Evolutionary conservation across 1,284 basidiomycete species (phyloP).

Genomic region (Ceratobasidium sp.): DNA sequence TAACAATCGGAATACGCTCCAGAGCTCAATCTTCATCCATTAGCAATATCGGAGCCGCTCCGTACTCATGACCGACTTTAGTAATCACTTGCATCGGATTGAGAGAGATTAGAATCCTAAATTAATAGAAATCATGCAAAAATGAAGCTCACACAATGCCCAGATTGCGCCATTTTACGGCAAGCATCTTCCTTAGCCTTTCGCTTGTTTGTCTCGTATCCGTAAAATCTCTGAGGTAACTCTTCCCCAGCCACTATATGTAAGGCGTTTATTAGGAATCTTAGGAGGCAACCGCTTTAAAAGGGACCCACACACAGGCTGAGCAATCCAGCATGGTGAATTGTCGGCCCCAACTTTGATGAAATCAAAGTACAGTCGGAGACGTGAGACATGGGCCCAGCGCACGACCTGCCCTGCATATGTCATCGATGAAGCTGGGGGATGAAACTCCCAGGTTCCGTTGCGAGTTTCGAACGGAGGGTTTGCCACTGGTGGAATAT

Average conservation of each 20-base stretch:
- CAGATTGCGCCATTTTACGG: slow-evolving; percentile 29
- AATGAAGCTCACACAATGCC: slow-evolving; percentile 30
- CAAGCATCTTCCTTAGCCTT: slow-evolving; percentile 33
- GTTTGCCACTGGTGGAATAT: neutral
- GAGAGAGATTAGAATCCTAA: neutral
- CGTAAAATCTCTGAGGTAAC: neutral
- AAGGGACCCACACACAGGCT: slow-evolving; percentile 9
- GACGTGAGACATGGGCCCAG: slow-evolving; percentile 9
- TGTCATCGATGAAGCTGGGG: slow-evolving; percentile 2
- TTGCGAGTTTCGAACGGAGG: slow-evolving; percentile 16
- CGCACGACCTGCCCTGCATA: slow-evolving; percentile 26
- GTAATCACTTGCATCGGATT: neutral
- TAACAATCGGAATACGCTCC: too few relatives aligned
- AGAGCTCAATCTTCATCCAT: too few relatives aligned
- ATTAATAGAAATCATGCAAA: neutral
- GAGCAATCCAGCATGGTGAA: slow-evolving; percentile 30
- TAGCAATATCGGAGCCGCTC: too few relatives aligned
- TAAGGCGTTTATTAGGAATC: neutral
- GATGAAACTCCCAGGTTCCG: slow-evolving; percentile 27
- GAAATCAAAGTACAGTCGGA: slow-evolving; percentile 7
- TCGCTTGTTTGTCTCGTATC: slow-evolving; percentile 22
- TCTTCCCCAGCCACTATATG: slow-evolving; percentile 17
- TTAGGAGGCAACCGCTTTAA: neutral
- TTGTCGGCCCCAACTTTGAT: slow-evolving; percentile 11
- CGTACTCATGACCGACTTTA: neutral